Evolutionary conservation across 2,329 filamentous ascomycete genomes (phyloP).

Genomic region (Hymenotorrendiella dingleyae): DNA sequence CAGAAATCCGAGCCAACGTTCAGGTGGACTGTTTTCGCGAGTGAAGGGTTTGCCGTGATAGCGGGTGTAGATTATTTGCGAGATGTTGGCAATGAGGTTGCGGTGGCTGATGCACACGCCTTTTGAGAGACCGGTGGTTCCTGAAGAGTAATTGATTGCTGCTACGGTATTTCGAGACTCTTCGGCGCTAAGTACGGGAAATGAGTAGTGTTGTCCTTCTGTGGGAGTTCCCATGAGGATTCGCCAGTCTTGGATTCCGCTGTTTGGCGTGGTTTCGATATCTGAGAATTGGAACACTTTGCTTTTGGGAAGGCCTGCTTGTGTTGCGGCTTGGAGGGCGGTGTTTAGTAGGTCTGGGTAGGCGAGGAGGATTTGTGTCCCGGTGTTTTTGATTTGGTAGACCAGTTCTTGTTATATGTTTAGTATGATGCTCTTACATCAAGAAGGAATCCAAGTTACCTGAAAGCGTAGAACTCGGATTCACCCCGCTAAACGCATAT

Average conservation of each 20-base stretch:
- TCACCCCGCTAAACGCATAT: conserved; percentile 48
- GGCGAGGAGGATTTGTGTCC: conserved; percentile 43
- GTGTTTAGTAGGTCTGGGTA: conserved; percentile 41
- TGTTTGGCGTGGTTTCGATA: conserved; percentile 23
- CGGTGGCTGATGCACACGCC: conserved; percentile 56
- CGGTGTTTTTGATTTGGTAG: conserved; percentile 46
- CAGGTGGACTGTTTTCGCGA: conserved; percentile 35
- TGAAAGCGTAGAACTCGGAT: conserved; percentile 44
- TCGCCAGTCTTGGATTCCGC: conserved; percentile 55
- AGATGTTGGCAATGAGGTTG: conserved; percentile 29
- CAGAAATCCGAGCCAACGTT: conserved; percentile 53
- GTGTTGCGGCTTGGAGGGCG: conserved; percentile 38
- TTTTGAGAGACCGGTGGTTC: conserved; percentile 79
- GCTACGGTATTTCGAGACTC: conserved; percentile 7
- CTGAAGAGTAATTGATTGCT: conserved; percentile 73
- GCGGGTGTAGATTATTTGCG: conserved; percentile 43
- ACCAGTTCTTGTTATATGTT: conserved; percentile 37
- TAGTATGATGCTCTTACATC: conserved; percentile 4
- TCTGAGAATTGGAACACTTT: conserved; percentile 46
- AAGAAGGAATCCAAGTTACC: conserved; percentile 32
- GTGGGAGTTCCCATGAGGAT: conserved; percentile 46
- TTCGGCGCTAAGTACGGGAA: conserved; percentile 1
- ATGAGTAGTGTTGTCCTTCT: conserved; percentile 49
- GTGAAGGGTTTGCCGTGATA: conserved; percentile 34
- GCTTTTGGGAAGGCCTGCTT: conserved; percentile 35